These are phyloP conservation scores for Pisolithus orientalis DNA, from an alignment of 768 basidiomycete species.

Conservation along the genomic window DNA sequence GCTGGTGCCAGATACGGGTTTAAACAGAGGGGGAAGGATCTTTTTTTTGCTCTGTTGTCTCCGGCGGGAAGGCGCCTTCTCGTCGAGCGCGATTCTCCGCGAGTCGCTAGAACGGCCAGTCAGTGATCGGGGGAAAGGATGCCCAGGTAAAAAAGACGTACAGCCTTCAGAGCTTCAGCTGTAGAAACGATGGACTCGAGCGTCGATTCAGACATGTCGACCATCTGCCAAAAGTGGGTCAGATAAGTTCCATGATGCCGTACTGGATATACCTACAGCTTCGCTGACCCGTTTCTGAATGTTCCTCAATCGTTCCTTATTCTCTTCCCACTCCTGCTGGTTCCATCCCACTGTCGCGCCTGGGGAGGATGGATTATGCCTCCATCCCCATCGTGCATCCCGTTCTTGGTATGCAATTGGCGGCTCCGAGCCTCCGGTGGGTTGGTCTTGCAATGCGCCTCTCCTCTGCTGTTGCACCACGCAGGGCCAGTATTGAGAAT, in stretches of 20 bases:
- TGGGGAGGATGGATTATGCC: neutral
- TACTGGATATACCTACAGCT: slow-evolving; percentile 30
- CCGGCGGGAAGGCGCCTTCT: neutral
- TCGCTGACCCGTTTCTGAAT: slow-evolving; percentile 46
- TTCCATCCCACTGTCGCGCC: slow-evolving; percentile 16
- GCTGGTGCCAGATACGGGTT: slow-evolving; percentile 12
- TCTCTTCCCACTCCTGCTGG: slow-evolving; percentile 38
- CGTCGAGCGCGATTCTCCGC: slow-evolving; percentile 21
- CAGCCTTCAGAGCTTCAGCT: slow-evolving; percentile 54
- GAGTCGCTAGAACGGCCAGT: slow-evolving; percentile 24
- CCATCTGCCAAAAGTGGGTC: slow-evolving; percentile 32
- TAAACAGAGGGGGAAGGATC: slow-evolving; percentile 17
- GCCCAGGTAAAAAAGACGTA: slow-evolving; percentile 27
- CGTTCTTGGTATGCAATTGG: slow-evolving; percentile 3
- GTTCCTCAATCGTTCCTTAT: slow-evolving; percentile 40
- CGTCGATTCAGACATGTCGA: slow-evolving; percentile 61
- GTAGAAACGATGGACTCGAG: slow-evolving; percentile 54
- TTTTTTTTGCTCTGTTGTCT: slow-evolving; percentile 27
- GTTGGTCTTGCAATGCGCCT: slow-evolving; percentile 10
- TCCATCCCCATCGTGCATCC: slow-evolving; percentile 3
- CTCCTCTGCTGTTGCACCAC: slow-evolving; percentile 19
- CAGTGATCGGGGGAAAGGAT: neutral
- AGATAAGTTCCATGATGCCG: neutral
- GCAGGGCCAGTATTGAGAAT: slow-evolving; percentile 26
- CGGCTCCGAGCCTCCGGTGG: neutral